Conservation (phyloP, 2,329 filamentous ascomycete genomes). For the Claviceps paspali region DNA sequence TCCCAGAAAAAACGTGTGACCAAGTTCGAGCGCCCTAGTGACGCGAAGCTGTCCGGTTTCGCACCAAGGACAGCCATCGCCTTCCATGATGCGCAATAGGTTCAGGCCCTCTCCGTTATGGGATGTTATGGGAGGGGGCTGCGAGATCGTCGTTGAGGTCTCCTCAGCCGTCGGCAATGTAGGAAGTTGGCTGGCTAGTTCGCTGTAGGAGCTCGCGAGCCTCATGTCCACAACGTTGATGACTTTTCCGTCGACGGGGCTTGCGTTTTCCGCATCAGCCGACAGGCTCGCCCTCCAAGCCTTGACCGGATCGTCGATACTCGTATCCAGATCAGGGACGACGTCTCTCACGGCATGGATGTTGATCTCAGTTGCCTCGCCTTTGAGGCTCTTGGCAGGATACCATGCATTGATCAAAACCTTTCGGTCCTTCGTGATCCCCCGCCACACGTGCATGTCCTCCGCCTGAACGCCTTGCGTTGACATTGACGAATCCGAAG, state of each 20-base stretch:
- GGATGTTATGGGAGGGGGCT: slow-evolving; percentile 6
- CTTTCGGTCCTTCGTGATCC: slow-evolving; percentile 50
- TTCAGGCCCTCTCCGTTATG: slow-evolving; percentile 29
- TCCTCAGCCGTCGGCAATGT: slow-evolving; percentile 10
- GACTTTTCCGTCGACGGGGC: slow-evolving; percentile 7
- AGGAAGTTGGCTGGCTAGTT: slow-evolving; percentile 12
- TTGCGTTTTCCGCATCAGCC: slow-evolving; percentile 2
- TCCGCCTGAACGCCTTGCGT: slow-evolving; percentile 1
- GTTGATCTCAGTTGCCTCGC: slow-evolving; percentile 25
- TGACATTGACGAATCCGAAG: background rate
- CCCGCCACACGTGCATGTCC: slow-evolving; percentile 36
- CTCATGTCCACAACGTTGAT: slow-evolving; percentile 22
- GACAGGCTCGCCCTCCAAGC: slow-evolving; percentile 32
- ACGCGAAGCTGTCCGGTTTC: slow-evolving; percentile 43
- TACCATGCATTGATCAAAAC: slow-evolving; percentile 59
- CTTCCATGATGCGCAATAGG: slow-evolving; percentile 48
- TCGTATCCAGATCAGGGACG: slow-evolving; percentile 53
- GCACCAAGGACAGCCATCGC: slow-evolving; percentile 63
- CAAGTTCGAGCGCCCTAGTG: slow-evolving; percentile 70
- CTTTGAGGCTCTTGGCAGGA: slow-evolving; percentile 20
- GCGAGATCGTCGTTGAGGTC: slow-evolving; percentile 1
- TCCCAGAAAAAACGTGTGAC: slow-evolving; percentile 89
- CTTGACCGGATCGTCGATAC: slow-evolving; percentile 42
- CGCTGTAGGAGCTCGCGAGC: slow-evolving; percentile 12
- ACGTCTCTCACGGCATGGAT: slow-evolving; percentile 48